Percentiles rank a stretch among this genome's conserved stretches.
phyloP scores from a whole-genome alignment of 169 alveolate genomes.

The Plasmodium gonderi region DNA sequence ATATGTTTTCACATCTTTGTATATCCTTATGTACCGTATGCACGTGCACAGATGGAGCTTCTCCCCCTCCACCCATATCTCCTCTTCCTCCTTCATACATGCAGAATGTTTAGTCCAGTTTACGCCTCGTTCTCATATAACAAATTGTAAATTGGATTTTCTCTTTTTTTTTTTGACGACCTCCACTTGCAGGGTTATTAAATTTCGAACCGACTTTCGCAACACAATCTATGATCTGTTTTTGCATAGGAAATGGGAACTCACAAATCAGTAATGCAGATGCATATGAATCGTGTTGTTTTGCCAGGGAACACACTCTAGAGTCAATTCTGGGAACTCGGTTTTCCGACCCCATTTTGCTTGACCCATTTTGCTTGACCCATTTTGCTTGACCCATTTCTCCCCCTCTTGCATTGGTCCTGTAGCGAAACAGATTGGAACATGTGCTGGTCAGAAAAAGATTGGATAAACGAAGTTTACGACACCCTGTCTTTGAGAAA shows the following conservation, averaged over 20 bases:
- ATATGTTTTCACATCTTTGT: too few species aligned
- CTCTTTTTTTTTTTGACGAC: too few species aligned
- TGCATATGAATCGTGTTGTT: neutral
- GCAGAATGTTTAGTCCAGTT: too few species aligned
- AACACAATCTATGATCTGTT: slow-evolving; percentile 95
- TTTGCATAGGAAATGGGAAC: slow-evolving; percentile 90
- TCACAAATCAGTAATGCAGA: slow-evolving; percentile 82
- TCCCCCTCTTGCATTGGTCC: too few species aligned
- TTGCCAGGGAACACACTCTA: neutral
- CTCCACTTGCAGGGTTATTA: slow-evolving; percentile 74
- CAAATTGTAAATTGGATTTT: too few species aligned
- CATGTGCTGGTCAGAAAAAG: slow-evolving; percentile 94
- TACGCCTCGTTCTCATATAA: too few species aligned
- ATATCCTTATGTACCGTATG: neutral
- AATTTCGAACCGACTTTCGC: slow-evolving; percentile 92
- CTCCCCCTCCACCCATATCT: too few species aligned
- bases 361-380: neutral
- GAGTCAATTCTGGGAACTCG: neutral
- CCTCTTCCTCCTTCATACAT: too few species aligned
- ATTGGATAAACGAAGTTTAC: slow-evolving; percentile 92
- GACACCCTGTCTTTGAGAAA: slow-evolving; percentile 91
- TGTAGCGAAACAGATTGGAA: slow-evolving; percentile 92
- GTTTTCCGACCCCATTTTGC: neutral
- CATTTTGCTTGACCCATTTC: neutral
- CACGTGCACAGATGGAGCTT: neutral